Evolutionary conservation across 768 basidiomycete genomes (phyloP).

Genomic region (Naematelia aurantialba): DNA sequence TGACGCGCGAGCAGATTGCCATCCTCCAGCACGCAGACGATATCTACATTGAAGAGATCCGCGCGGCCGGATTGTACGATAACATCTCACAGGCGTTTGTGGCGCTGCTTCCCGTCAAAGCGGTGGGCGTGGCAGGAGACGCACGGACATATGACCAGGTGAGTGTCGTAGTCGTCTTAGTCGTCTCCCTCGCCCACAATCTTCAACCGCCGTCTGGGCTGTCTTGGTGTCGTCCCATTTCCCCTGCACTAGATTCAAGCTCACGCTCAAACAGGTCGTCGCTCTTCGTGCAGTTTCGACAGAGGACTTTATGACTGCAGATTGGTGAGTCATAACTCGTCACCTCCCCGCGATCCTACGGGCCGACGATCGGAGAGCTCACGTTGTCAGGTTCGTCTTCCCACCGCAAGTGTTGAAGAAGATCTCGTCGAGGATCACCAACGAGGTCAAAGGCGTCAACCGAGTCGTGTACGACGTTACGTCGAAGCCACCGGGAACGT

Average conservation of each 20-base stretch:
- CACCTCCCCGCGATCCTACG: too few species aligned
- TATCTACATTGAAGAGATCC: slow-evolving; percentile 98
- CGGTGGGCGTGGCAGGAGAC: slow-evolving; percentile 98
- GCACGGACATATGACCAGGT: slow-evolving; percentile 90
- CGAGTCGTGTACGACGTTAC: slow-evolving; percentile 89
- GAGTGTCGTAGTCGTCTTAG: neutral
- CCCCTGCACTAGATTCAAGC: too few species aligned
- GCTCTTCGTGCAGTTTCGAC: slow-evolving; percentile 90
- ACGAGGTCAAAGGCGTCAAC: slow-evolving; percentile 87
- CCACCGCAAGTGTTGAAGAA: slow-evolving; percentile 80
- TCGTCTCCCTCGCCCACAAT: neutral
- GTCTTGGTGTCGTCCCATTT: too few species aligned
- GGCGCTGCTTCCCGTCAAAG: slow-evolving; percentile 88
- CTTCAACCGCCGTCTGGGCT: too few species aligned
- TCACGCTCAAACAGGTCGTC: slow-evolving; percentile 58
- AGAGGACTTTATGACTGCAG: slow-evolving; percentile 99
- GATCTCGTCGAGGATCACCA: slow-evolving; percentile 94
- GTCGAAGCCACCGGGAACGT: slow-evolving; percentile 83
- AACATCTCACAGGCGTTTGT: slow-evolving; percentile 96
- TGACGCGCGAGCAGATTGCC: slow-evolving; percentile 86
- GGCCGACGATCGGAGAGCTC: neutral
- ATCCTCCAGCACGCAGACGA: slow-evolving; percentile 79
- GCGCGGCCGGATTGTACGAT: slow-evolving; percentile 84
- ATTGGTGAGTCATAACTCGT: slow-evolving; percentile 68
- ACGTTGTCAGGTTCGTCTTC: slow-evolving; percentile 97